phyloP scores from a whole-genome alignment of 768 basidiomycete species.

The Kwoniella europaea region DNA sequence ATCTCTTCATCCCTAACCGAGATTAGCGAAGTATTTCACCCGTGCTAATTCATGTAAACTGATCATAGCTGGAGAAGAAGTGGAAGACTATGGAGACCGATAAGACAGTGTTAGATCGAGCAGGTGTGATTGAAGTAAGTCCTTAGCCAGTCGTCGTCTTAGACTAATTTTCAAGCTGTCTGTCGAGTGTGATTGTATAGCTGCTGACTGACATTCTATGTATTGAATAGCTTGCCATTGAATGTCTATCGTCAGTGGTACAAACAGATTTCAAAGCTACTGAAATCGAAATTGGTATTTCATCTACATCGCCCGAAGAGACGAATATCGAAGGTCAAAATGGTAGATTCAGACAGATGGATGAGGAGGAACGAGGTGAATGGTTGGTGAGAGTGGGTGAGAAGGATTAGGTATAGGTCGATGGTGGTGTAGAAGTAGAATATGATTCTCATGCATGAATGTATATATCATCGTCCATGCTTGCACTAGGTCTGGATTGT shows the following conservation, averaged over 20 bases:
- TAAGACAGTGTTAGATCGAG: slow-evolving; percentile 73
- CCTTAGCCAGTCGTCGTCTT: not conserved
- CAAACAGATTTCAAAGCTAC: slow-evolving; percentile 94
- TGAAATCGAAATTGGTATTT: slow-evolving; percentile 95
- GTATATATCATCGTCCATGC: not conserved
- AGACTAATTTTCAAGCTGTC: too few species aligned
- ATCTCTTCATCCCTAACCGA: too few species aligned
- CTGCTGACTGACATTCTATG: slow-evolving; percentile 16
- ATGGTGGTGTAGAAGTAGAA: not conserved
- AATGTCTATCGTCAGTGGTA: slow-evolving; percentile 89
- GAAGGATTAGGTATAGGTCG: slow-evolving; percentile 54
- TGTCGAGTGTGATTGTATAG: not conserved
- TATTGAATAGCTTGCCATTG: slow-evolving; percentile 77
- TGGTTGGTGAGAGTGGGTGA: slow-evolving; percentile 60
- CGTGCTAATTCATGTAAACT: too few species aligned
- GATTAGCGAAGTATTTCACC: too few species aligned
- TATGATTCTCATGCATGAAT: slow-evolving; percentile 5
- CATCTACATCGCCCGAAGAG: slow-evolving; percentile 77
- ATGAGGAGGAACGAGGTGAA: slow-evolving; percentile 58
- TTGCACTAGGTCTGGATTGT: too few species aligned
- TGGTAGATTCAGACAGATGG: slow-evolving; percentile 59
- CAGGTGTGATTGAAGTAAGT: slow-evolving; percentile 86
- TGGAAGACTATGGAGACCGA: slow-evolving; percentile 92
- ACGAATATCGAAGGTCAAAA: slow-evolving; percentile 61
- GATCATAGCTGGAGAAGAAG: too few species aligned